Conservation (phyloP, 805 yeast genomes). For the Wickerhamiella spandovensis region DNA sequence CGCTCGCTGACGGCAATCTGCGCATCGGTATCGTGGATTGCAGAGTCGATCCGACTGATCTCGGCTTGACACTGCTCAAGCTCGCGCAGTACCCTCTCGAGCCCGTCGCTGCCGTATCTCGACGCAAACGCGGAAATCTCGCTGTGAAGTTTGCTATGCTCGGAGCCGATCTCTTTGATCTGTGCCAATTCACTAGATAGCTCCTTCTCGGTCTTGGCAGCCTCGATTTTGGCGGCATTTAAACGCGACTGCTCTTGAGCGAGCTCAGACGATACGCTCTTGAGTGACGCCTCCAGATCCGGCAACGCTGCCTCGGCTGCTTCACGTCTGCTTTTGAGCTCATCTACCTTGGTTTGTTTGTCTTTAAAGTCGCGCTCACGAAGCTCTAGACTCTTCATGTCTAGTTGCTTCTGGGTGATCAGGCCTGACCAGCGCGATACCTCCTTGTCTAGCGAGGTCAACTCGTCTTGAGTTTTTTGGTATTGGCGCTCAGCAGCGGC, state of each 20-base stretch:
- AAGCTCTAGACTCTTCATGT: conserved; percentile 7
- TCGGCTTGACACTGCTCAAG: conserved; percentile 1
- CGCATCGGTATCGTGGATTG: conserved; percentile 6
- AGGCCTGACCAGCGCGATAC: neutral
- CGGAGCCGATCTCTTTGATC: conserved; percentile 7
- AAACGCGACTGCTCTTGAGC: conserved; percentile 5
- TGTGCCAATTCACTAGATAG: conserved; percentile 1
- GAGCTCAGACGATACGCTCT: conserved; percentile 1
- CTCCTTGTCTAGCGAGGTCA: neutral
- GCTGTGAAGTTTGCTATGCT: neutral
- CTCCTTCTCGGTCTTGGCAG: conserved; percentile 8
- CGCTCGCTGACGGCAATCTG: conserved; percentile 20
- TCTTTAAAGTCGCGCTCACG: conserved; percentile 6
- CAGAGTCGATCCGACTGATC: neutral
- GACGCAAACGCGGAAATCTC: neutral
- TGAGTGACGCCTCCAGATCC: conserved; percentile 2
- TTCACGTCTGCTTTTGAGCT: neutral
- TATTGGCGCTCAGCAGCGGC: conserved; percentile 4
- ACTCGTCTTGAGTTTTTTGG: neutral
- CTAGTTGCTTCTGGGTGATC: conserved; percentile 3
- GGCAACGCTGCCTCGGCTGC: neutral
- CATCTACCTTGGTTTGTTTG: neutral
- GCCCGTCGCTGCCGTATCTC: neutral
- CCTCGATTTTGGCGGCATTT: conserved; percentile 3
- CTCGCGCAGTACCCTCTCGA: neutral